Evolutionary conservation across 1,139 yeast genomes (phyloP).

Genomic region (Kodamaea sp.): DNA sequence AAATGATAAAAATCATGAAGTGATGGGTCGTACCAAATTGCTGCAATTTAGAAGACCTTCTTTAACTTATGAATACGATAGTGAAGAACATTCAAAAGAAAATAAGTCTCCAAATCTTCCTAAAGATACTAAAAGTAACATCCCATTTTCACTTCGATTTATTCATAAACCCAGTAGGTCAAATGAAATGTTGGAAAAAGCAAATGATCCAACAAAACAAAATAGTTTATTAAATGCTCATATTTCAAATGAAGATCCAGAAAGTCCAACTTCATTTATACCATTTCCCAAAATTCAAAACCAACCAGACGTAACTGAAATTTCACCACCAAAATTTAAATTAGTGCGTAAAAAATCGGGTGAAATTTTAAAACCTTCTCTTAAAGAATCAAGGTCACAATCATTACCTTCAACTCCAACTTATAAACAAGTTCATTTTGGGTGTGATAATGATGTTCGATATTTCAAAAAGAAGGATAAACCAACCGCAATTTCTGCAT

Average conservation of each 20-base stretch:
- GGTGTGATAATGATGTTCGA: conserved; percentile 59
- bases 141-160: conserved; percentile 35
- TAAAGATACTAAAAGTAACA: neutral
- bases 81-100: neutral
- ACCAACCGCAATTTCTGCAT: conserved; percentile 72
- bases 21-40: too few relatives aligned
- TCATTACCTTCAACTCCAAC: conserved; percentile 77
- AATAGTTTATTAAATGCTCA: conserved; percentile 29
- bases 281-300: neutral
- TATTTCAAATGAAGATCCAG: neutral
- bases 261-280: conserved; percentile 1
- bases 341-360: conserved; percentile 74
- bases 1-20: too few relatives aligned
- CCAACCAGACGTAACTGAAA: neutral
- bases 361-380: conserved; percentile 71
- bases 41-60: neutral
- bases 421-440: conserved; percentile 76
- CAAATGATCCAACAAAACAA: conserved; percentile 32
- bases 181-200: conserved; percentile 27
- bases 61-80: neutral
- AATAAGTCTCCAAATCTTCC: neutral
- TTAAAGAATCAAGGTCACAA: conserved; percentile 50
- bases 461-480: conserved; percentile 69
- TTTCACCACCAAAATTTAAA: conserved; percentile 9
- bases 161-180: conserved; percentile 43